Base-by-base conservation (phyloP, 1,139 yeast species). In the Geotrichum histeridarum region DNA sequence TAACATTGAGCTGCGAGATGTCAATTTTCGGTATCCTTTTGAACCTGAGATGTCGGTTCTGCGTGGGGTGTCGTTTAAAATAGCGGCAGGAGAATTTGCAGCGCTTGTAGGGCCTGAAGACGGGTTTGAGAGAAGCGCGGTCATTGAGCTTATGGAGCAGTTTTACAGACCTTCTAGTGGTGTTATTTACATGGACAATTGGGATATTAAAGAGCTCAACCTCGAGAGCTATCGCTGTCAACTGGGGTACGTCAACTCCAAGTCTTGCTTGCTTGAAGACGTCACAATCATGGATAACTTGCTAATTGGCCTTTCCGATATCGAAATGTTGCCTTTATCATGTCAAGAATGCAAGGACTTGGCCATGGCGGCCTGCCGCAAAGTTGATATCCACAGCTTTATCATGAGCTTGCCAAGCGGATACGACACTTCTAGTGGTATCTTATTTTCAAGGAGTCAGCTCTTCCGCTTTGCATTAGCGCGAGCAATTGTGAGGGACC, bases 111-210 rank as follows among this genome's bases (percentile, higher is more conserved):
- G 98, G 0, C 94, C 96, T 1, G 87, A 49, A 12, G 15, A 95
- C 2, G 97, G 98, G 6, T 81, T 94, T 64, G 98, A 97, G 41
- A 91, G 91, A 69, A 86, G 95, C 1, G 90, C 97, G 0, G 83
- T 93, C 36, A 84, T 95, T 9, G 86, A 91, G 33, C 73, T 91
- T 51, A 70, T 89, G 51, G 78, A 90, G 60, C 73, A 95, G 54
- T 90, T 88, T 68, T 91, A 91, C 68, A 83, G 86, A 60, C 94
- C 96, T 1, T 64, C 74, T 2, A 63, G 73, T 0, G 98, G 99
- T 5, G 63, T 69, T 44, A 82, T 91, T n/a, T 61, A 75, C 31
- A 77, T 91, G 31, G 95, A 90, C 64, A 86, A 84, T 8, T 78
- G 82, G 58, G 80, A 86, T 61, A 81, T 93, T 48, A 70, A 78